These are phyloP conservation scores for Penicillium subrubescens DNA, from an alignment of 495 filamentous ascomycete species.

Conservation along the genomic window DNA sequence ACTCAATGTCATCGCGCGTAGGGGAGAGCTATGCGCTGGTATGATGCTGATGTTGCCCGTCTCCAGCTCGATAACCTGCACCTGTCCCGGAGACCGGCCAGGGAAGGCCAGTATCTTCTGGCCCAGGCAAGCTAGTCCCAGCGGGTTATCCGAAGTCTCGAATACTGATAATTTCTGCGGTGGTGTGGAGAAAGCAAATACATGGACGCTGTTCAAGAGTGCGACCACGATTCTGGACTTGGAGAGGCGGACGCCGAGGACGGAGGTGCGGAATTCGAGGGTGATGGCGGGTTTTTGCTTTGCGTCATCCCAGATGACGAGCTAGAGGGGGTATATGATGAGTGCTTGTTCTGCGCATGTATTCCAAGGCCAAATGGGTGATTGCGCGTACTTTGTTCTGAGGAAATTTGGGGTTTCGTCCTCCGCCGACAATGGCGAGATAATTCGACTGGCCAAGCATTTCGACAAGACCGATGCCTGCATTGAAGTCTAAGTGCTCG, in stretches of 20 bases:
- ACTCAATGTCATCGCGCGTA: conserved; percentile 81
- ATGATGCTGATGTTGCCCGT: conserved; percentile 91
- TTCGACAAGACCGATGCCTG: conserved; percentile 77
- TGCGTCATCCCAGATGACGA: conserved; percentile 90
- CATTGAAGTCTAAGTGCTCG: conserved; percentile 69
- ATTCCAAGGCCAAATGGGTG: neutral
- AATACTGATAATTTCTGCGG: conserved; percentile 73
- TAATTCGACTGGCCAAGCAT: conserved; percentile 91
- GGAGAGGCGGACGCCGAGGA: conserved; percentile 77
- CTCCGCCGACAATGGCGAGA: conserved; percentile 87
- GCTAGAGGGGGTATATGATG: conserved; percentile 42
- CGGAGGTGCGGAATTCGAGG: conserved; percentile 72
- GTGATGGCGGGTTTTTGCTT: conserved; percentile 74
- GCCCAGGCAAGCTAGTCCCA: conserved; percentile 79
- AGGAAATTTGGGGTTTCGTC: conserved; percentile 81
- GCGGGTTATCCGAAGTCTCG: conserved; percentile 84
- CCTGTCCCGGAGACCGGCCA: conserved; percentile 80
- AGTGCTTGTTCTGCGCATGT: neutral
- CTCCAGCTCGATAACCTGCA: conserved; percentile 84
- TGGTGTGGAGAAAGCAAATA: conserved; percentile 80
- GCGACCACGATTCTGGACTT: conserved; percentile 79
- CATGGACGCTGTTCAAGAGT: conserved; percentile 77
- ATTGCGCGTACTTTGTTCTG: conserved; percentile 70
- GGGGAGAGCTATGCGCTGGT: conserved; percentile 78
- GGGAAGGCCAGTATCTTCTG: conserved; percentile 76